Percentiles rank a stretch among this genome's conserved stretches.
Conservation (phyloP, 352 stramenopile genomes). For the Hyaloperonospora arabidopsidis region DNA sequence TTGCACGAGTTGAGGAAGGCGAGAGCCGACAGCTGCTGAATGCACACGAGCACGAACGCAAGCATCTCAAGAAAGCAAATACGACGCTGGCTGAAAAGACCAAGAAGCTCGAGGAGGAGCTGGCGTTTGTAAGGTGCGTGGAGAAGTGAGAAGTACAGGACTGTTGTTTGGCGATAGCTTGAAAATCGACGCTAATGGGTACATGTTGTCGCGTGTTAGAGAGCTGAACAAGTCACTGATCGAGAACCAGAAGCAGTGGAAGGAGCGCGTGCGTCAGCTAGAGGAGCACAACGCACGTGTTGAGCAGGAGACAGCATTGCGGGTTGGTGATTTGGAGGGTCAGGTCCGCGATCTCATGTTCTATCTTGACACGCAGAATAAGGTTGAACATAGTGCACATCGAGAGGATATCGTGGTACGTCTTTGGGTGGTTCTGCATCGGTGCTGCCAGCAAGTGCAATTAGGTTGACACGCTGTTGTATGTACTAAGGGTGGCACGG, state of each 20-base stretch:
- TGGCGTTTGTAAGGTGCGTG: constrained; percentile 66
- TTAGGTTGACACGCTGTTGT: constrained; percentile 4
- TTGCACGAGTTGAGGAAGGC: constrained; percentile 54
- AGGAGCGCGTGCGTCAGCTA: constrained; percentile 59
- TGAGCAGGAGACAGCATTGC: constrained; percentile 51
- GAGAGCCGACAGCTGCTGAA: constrained; percentile 46
- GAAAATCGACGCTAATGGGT: neutral
- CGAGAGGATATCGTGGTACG: constrained; percentile 74
- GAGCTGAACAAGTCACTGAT: constrained; percentile 85
- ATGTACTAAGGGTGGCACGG: constrained; percentile 47
- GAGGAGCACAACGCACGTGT: constrained; percentile 59
- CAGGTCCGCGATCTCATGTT: constrained; percentile 87
- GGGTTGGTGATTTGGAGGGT: constrained; percentile 69
- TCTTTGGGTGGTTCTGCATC: constrained; percentile 3
- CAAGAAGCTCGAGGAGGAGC: constrained; percentile 73
- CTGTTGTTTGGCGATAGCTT: no score
- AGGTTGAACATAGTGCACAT: constrained; percentile 71
- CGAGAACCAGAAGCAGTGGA: constrained; percentile 85
- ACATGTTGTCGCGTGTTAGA: constrained; percentile 20
- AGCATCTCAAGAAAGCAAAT: constrained; percentile 73
- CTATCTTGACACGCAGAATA: constrained; percentile 84
- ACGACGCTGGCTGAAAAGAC: constrained; percentile 51
- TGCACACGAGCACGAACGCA: constrained; percentile 70
- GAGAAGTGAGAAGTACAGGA: neutral
- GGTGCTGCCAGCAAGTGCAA: neutral